Percentiles rank a stretch among this genome's conserved stretches.
These are phyloP conservation scores for Darksidea phi DNA, from an alignment of 495 filamentous ascomycete species.

Conservation along the genomic window DNA sequence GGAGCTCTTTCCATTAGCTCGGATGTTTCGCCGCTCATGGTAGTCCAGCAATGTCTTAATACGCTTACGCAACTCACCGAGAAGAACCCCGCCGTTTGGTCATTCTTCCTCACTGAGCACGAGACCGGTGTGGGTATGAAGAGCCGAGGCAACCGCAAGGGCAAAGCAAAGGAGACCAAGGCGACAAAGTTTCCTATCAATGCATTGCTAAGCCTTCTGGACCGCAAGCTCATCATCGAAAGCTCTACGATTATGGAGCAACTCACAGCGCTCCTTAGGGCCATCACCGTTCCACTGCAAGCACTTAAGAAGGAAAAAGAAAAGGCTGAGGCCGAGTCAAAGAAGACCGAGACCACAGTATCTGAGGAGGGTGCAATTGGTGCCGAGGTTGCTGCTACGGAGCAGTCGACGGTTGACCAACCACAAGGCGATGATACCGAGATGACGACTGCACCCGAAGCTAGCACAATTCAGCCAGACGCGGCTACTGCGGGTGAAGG, in stretches of 20 bases:
- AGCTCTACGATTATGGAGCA: conserved; percentile 94
- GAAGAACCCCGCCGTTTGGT: conserved; percentile 80
- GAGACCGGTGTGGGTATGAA: conserved; percentile 73
- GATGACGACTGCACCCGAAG: conserved; percentile 35
- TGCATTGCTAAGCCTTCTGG: conserved; percentile 79
- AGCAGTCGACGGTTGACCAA: conserved; percentile 18
- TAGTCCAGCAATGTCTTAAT: conserved; percentile 90
- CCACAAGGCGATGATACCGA: conserved; percentile 39
- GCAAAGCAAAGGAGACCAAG: conserved; percentile 68
- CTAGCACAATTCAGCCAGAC: conserved; percentile 34
- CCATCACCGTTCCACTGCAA: conserved; percentile 83
- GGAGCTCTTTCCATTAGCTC: conserved; percentile 48
- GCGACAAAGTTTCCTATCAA: conserved; percentile 89
- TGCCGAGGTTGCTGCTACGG: not conserved
- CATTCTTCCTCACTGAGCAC: conserved; percentile 94
- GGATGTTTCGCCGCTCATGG: conserved; percentile 88
- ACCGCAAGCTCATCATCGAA: conserved; percentile 90
- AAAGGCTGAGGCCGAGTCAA: conserved; percentile 50
- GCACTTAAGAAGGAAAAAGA: conserved; percentile 85
- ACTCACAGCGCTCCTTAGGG: conserved; percentile 78
- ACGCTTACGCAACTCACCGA: conserved; percentile 76
- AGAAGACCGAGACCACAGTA: conserved; percentile 49
- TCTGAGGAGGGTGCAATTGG: conserved; percentile 42
- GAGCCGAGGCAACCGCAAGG: conserved; percentile 74
- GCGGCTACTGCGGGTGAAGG: conserved; percentile 27